A percentile compares a stretch with the other conserved stretches of the same genome.
These are phyloP conservation scores for Cydonia oblonga DNA, from an alignment of 331 rosid species.

Conservation along the genomic window DNA sequence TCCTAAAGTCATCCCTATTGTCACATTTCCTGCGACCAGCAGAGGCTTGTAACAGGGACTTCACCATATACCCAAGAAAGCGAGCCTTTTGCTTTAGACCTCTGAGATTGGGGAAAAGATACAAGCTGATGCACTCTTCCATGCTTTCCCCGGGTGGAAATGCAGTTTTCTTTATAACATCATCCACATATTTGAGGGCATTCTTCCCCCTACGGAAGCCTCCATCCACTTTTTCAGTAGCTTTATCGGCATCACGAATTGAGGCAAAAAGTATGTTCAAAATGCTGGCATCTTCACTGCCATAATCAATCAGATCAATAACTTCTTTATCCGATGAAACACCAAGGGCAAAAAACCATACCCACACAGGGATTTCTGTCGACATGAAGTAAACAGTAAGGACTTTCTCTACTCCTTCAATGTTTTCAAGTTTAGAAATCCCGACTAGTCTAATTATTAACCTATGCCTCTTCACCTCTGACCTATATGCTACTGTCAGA, in stretches of 20 bases:
- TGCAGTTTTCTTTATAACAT: slow-evolving; percentile 31
- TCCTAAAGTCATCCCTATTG: slow-evolving; percentile 80
- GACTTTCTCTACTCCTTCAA: slow-evolving; percentile 50
- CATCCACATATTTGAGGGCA: slow-evolving; percentile 39
- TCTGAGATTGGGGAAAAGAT: slow-evolving; percentile 48
- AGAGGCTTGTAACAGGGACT: slow-evolving; percentile 67
- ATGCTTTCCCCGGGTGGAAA: slow-evolving; percentile 70
- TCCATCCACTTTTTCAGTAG: slow-evolving; percentile 35
- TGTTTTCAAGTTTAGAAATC: slow-evolving; percentile 36
- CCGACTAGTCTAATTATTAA: slow-evolving; percentile 48
- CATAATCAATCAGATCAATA: slow-evolving; percentile 59
- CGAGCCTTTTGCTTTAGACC: slow-evolving; percentile 60
- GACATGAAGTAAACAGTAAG: slow-evolving; percentile 64
- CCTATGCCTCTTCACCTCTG: slow-evolving; percentile 69
- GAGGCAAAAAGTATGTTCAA: slow-evolving; percentile 64
- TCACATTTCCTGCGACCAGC: slow-evolving; percentile 65
- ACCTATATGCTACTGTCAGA: slow-evolving; percentile 58
- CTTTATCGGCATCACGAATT: slow-evolving; percentile 55
- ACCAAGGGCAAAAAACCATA: slow-evolving; percentile 74
- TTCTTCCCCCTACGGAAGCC: slow-evolving; percentile 38
- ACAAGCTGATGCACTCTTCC: slow-evolving; percentile 52
- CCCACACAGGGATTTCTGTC: slow-evolving; percentile 75
- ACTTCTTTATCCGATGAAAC: slow-evolving; percentile 68
- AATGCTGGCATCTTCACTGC: slow-evolving; percentile 38
- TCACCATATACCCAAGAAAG: slow-evolving; percentile 88